These are phyloP conservation scores for Penicillium sp. DNA, from an alignment of 2,329 filamentous ascomycete species.

Conservation along the genomic window DNA sequence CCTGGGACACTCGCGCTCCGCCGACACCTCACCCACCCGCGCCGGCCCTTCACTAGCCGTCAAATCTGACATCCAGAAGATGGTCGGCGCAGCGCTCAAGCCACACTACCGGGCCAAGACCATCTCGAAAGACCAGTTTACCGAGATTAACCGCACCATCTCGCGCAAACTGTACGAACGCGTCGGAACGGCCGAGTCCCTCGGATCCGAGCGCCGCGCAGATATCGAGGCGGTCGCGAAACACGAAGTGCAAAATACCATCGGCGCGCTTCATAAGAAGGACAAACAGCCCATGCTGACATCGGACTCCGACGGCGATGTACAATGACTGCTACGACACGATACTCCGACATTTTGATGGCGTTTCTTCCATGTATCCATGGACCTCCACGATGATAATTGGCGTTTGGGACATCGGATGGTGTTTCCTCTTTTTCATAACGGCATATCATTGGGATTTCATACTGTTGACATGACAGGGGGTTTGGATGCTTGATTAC, in stretches of 20 bases:
- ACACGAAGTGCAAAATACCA: slow-evolving; percentile 73
- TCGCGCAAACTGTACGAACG: slow-evolving; percentile 82
- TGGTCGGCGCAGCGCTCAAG: slow-evolving; percentile 79
- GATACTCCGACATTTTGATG: slow-evolving; percentile 17
- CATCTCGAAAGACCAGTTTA: slow-evolving; percentile 86
- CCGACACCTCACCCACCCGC: slow-evolving; percentile 68
- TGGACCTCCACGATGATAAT: neutral
- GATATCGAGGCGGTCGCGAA: slow-evolving; percentile 74
- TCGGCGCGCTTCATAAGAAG: slow-evolving; percentile 44
- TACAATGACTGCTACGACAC: slow-evolving; percentile 18
- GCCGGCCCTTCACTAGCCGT: slow-evolving; percentile 70
- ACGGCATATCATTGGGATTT: neutral
- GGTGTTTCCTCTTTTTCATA: neutral
- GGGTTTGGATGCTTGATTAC: neutral
- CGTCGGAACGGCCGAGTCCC: slow-evolving; percentile 53
- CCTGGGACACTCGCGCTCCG: slow-evolving; percentile 40
- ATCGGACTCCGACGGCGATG: slow-evolving; percentile 20
- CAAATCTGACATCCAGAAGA: slow-evolving; percentile 83
- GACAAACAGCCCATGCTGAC: slow-evolving; percentile 20
- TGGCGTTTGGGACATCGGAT: neutral
- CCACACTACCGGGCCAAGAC: slow-evolving; percentile 77
- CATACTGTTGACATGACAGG: neutral
- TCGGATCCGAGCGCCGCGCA: slow-evolving; percentile 65
- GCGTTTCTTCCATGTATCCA: slow-evolving; percentile 14
- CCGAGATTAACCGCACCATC: slow-evolving; percentile 83